Evolutionary conservation across 2,329 filamentous ascomycete genomes (phyloP), one percentile per base, ranked within the genome.

Genomic region (Fusarium hostae): DNA sequence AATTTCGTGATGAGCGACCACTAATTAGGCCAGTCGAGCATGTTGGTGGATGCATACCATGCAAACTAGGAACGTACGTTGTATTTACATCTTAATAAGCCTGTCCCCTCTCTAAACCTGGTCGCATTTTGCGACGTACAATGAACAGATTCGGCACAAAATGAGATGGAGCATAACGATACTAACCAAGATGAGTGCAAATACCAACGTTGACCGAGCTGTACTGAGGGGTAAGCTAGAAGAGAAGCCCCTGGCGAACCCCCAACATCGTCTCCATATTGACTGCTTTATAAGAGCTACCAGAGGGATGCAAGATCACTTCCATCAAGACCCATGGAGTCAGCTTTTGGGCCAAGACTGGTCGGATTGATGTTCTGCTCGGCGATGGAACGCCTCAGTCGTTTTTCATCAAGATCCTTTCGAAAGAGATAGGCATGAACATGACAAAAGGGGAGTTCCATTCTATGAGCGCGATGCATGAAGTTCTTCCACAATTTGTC

Each of bases 371-470:
- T 26, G 37, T 44, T 44, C 5, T 44, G 0, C 52, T 55, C n/a
- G 24, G 0, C 0, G 37, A 44, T 4, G 52, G 37, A 0, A 0
- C n/a, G 0, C 16, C 37, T 22, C 35, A 9, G 16, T 44, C 52
- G 2, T 55, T 44, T 44, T 44, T 55, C 28, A 34, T 44, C 37
- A 55, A 55, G 0, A 4, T 55, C 37, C 26, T 55, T 1, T 11
- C n/a, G 9, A n/a, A 55, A 9, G 26, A 1, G 0, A 3, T 24
- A 30, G 52, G 52, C n/a, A 44, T 34, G 28, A 16, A 24, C 18
- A 51, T 51, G 48, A 4, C 48, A 35, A 18, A 35, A 3, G 48
- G 47, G 2, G 48, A 35, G 0, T 51, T 6, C 16, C 32, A 51
- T 51, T 51, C 48, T 0, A 51, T 51, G 48, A 51, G n/a, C 2